Evolutionary conservation across 768 basidiomycete genomes (phyloP), one percentile per base, ranked within the genome.

Genomic region (Paxillus involutus): DNA sequence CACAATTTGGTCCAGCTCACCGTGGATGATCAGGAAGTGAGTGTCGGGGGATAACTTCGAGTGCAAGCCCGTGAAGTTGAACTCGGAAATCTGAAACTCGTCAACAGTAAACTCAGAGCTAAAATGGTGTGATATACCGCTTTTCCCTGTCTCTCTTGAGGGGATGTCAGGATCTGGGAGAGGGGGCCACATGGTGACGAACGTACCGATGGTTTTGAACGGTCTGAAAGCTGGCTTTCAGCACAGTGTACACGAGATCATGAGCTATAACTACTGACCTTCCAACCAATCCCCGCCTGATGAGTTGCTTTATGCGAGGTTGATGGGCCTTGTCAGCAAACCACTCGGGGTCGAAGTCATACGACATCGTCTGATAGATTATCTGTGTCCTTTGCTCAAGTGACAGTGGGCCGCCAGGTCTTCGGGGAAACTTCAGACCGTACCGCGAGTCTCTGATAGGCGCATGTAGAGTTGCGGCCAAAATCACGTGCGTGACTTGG

Each of bases 21-120:
- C 76, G 44, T 77, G 75, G 30, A 78, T 74, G n/a, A 77, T 66
- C 12, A 77, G 57, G 43, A 77, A 61, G 41, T 65, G 67, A 3
- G 64, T 71, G 50, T 62, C 62, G 19, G 49, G 58, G 3, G 71
- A 63, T 30, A 76, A 58, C 36, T 68, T 71, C 11, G 60, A 58
- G 51, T 76, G 71, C 19, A 67, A 56, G 6, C 66, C 71, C 26
- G 57, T 53, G 44, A 74, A 75, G 50, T 71, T 53, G 37, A 73
- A 64, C 19, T 19, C 46, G 9, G 47, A 32, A 5, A 45, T 35
- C 60, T 56, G 29, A 6, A 17, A 48, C 10, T 53, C 41, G 12
- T 36, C 24, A 37, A 21, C 47, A 48, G 9, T 32, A n/a, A 26
- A 5, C 16, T 33, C 46, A 36, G 26, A 33, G 10, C 39, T 29